These are phyloP conservation scores for Termitomyces sp. DNA, from an alignment of 1,284 basidiomycete species.

Conservation along the genomic window DNA sequence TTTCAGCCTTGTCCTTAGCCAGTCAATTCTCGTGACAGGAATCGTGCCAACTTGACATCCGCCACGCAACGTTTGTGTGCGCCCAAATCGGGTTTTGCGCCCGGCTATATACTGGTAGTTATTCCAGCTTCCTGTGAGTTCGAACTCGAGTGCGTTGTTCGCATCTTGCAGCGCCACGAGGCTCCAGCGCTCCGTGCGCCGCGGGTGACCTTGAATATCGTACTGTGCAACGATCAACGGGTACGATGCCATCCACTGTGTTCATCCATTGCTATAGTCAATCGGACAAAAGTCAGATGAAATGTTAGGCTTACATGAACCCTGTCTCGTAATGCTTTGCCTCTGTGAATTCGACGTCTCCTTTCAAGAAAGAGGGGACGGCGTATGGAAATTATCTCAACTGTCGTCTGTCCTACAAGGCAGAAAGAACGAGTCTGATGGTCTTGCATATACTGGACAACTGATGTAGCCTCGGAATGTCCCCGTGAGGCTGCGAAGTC, in stretches of 20 bases:
- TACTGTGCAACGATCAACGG: conserved; percentile 28
- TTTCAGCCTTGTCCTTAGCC: conserved; percentile 18
- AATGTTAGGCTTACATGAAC: not conserved
- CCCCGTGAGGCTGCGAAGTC: conserved; percentile 4
- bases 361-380: not conserved
- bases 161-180: conserved; percentile 20
- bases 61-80: conserved; percentile 18
- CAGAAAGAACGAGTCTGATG: not conserved
- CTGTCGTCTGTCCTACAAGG: not conserved
- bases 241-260: conserved; percentile 7
- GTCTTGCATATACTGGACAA: not conserved
- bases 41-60: conserved; percentile 24
- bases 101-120: conserved; percentile 21
- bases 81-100: conserved; percentile 10
- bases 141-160: conserved; percentile 19
- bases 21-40: conserved; percentile 14
- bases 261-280: not conserved
- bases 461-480: conserved; percentile 6
- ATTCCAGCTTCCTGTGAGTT: conserved; percentile 24
- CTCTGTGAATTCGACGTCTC: not conserved
- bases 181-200: conserved; percentile 27
- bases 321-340: not conserved
- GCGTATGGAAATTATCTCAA: not conserved
- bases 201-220: conserved; percentile 22
- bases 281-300: not conserved